Evolutionary conservation across 495 filamentous ascomycete genomes (phyloP).

Genomic region (Cryomyces antarcticus): DNA sequence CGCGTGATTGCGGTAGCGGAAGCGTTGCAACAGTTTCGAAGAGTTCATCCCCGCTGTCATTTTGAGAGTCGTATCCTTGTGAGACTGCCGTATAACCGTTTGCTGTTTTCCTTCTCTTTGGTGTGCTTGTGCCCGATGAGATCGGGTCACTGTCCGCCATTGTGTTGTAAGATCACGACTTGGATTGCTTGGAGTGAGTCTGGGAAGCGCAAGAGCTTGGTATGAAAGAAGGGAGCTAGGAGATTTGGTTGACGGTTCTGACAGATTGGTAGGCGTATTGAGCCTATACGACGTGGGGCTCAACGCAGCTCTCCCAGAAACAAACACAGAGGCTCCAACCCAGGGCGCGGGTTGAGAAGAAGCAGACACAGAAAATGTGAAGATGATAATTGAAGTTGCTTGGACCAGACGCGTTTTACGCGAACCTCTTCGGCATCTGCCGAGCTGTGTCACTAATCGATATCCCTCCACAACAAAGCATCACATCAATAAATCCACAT

Average conservation of each 20-base stretch:
- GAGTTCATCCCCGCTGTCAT: slow-evolving; percentile 35
- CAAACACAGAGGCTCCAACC: no score
- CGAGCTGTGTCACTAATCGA: background rate
- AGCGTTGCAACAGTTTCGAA: slow-evolving; percentile 41
- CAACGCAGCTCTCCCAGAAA: background rate
- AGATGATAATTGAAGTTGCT: no score
- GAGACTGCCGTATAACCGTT: slow-evolving; percentile 14
- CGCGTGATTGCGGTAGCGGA: slow-evolving; percentile 17
- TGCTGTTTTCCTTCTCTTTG: slow-evolving; percentile 26
- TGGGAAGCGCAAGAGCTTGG: background rate
- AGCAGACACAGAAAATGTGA: no score
- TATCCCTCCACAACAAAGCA: background rate
- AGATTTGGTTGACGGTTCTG: background rate
- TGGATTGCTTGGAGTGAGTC: no score
- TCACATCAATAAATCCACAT: slow-evolving; percentile 1
- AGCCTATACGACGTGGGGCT: background rate
- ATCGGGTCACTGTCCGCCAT: background rate
- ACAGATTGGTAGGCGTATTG: background rate
- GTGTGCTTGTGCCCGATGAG: slow-evolving; percentile 17
- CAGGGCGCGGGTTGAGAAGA: no score
- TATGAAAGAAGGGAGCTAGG: background rate
- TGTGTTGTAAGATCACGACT: no score
- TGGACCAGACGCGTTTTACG: no score
- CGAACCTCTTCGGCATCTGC: background rate
- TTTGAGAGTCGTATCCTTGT: slow-evolving; percentile 21